phyloP scores from a whole-genome alignment of 805 yeast genomes.

The Suhomyces pyralidae region DNA sequence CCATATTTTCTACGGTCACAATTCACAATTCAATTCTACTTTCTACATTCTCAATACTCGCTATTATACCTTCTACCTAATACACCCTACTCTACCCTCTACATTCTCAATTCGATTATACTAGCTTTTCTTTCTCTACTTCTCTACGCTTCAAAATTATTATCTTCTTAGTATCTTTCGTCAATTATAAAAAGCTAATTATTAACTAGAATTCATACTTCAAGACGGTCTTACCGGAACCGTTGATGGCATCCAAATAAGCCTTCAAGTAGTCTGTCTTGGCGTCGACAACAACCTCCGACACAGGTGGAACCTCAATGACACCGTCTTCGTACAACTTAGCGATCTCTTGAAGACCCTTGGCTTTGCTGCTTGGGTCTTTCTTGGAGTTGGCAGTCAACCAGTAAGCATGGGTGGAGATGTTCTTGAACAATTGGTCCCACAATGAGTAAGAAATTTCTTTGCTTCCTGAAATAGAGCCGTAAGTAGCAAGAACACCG shows the following conservation, averaged over 20 bases:
- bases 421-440: constrained; percentile 29
- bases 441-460: constrained; percentile 18
- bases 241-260: not conserved
- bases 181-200: too few relatives aligned
- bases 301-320: constrained; percentile 22
- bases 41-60: too few relatives aligned
- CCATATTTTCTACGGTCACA: too few relatives aligned
- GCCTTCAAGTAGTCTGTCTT: not conserved
- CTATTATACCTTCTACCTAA: too few relatives aligned
- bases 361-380: constrained; percentile 57
- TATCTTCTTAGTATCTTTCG: too few relatives aligned
- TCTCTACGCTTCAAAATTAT: too few relatives aligned
- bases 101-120: too few relatives aligned
- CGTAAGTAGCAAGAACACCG: constrained; percentile 30
- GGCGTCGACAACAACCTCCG: not conserved
- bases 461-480: constrained; percentile 16
- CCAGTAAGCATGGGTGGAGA: constrained; percentile 31
- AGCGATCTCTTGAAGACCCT: constrained; percentile 53
- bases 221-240: not conserved
- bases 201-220: too few relatives aligned
- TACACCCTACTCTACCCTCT: too few relatives aligned
- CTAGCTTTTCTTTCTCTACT: too few relatives aligned
- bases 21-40: too few relatives aligned
- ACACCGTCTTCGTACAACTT: constrained; percentile 58
- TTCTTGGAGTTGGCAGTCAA: constrained; percentile 22